Base-by-base conservation (phyloP, 2,329 filamentous ascomycete genomes). In the Exophiala alcalophila region DNA sequence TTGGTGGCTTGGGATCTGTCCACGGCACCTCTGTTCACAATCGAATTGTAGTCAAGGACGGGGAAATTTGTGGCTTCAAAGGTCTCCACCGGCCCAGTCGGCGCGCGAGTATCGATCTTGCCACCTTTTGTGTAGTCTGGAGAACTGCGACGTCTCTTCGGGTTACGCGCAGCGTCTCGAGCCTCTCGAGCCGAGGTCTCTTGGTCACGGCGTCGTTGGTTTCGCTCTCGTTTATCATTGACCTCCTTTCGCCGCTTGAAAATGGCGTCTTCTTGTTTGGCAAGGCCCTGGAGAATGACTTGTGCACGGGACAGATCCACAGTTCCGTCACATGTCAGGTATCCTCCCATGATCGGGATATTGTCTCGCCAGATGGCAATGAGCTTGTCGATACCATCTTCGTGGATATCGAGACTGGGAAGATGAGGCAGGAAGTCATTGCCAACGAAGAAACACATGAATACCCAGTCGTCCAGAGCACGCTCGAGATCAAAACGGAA, bases 401-500 rank as follows among this genome's bases (percentile, higher is more conserved):
- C 92, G 48, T 92, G 81, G 63, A 98, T 97, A 64, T 97, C 92
- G 45, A 98, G 76, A 58, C 91, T 94, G n/a, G 92, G 92, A 45
- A 98, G 73, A 73, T 98, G 92, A 36, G 92, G 92, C 55, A 98
- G 70, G 69, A 98, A 98, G 71, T 98, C 94, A 66, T 98, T 98
- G 55, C 91, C 91, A 43, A 97, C 91, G 63, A 97, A 97, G 70
- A 94, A 97, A 69, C 91, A 97, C 81, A 97, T 92, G 65, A 97
- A 97, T 10, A 97, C 88, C 92, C 91, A 97, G 62, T 97, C 91
- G 65, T 97, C 92, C 46, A 97, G 78, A 18, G 90, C 90, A 53
- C 92, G 82, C 66, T 98, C 92, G 30, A 98, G 74, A 62, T 98
- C 89, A 65, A 94, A 97, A 40, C 80, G 78, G 67, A 97, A 97